Evolutionary conservation across 192 early-diverging fungal genomes (phyloP).

Genomic region (Coemansia erecta): DNA sequence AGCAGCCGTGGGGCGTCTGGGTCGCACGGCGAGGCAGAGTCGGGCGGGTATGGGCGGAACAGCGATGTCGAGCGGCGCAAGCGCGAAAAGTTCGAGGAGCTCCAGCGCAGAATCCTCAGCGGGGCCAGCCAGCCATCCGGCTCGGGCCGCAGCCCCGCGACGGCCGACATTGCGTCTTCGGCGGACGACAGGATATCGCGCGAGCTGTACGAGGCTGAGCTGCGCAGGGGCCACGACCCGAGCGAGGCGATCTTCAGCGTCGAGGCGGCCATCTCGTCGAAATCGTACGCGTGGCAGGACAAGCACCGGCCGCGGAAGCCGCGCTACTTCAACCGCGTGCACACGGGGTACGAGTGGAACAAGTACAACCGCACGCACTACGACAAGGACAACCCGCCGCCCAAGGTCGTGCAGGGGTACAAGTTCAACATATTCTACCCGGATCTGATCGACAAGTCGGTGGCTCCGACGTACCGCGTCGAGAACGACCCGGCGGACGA

Average conservation of each 20-base stretch:
- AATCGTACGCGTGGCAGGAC: conserved; percentile 81
- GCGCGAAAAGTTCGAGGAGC: conserved; percentile 47
- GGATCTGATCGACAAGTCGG: conserved; percentile 90
- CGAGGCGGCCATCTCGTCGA: conserved; percentile 60
- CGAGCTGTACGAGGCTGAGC: conserved; percentile 68
- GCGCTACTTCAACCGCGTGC: conserved; percentile 94
- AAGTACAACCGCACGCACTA: conserved; percentile 99
- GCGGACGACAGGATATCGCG: conserved; percentile 13
- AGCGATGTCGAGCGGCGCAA: conserved; percentile 51
- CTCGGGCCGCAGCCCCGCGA: background rate
- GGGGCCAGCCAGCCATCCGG: background rate
- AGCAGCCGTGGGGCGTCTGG: conserved; percentile 50
- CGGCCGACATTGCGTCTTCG: background rate
- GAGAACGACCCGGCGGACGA: conserved; percentile 61
- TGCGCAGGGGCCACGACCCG: conserved; percentile 71
- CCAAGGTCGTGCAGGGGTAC: conserved; percentile 96
- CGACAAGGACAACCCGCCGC: conserved; percentile 95
- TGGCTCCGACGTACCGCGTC: conserved; percentile 86
- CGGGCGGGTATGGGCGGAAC: conserved; percentile 32
- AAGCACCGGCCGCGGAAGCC: conserved; percentile 96
- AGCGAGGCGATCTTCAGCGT: conserved; percentile 80
- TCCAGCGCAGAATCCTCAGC: conserved; percentile 47
- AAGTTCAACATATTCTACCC: conserved; percentile 99
- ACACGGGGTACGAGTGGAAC: conserved; percentile 99
- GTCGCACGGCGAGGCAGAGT: conserved; percentile 16